Evolutionary conservation across 2,329 filamentous ascomycete genomes (phyloP).

Genomic region (Aspergillus persii): DNA sequence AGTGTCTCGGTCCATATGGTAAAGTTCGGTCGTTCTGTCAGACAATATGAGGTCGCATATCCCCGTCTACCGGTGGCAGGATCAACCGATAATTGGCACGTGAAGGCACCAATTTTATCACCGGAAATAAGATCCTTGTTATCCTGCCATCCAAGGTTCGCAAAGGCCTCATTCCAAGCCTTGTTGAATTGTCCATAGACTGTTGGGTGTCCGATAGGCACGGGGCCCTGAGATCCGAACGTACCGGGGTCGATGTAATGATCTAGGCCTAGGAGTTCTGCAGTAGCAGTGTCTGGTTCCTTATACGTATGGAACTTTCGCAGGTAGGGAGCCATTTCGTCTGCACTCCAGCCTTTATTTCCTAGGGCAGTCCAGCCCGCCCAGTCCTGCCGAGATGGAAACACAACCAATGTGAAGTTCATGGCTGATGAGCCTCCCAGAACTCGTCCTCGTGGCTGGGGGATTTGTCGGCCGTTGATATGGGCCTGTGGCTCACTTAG

Average conservation of each 20-base stretch:
- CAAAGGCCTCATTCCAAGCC: too few species aligned
- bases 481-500: background rate
- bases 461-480: background rate
- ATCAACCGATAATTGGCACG: too few species aligned
- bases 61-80: too few species aligned
- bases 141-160: too few species aligned
- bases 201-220: constrained; percentile 3
- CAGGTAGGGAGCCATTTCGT: constrained; percentile 15
- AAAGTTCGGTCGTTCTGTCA: too few species aligned
- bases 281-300: background rate
- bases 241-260: background rate
- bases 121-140: too few species aligned
- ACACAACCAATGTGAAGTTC: constrained; percentile 21
- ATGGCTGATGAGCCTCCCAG: constrained; percentile 4
- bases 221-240: constrained; percentile 12
- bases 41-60: too few species aligned
- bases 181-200: too few species aligned
- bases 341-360: constrained; percentile 19
- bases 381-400: constrained; percentile 42
- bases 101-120: too few species aligned
- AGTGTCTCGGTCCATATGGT: too few species aligned
- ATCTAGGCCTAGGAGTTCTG: background rate
- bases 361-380: constrained; percentile 31
- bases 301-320: background rate
- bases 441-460: background rate